A percentile compares a stretch with the other conserved stretches of the same genome.
phyloP scores from a whole-genome alignment of 192 early-diverging fungal species.

The Mortierella claussenii region DNA sequence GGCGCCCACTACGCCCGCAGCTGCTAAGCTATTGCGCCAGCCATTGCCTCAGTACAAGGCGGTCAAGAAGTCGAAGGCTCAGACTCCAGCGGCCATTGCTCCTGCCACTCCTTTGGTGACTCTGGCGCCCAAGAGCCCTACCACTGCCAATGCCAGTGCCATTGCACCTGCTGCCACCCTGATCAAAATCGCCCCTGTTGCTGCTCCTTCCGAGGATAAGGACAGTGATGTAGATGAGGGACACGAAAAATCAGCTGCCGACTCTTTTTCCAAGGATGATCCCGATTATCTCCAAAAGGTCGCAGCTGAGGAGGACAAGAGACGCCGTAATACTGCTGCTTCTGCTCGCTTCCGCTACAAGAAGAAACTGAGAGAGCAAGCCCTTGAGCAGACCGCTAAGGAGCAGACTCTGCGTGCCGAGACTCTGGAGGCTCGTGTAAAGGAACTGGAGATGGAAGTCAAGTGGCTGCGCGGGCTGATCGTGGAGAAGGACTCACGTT shows the following conservation, averaged over 20 bases:
- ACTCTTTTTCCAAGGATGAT: slow-evolving; percentile 44
- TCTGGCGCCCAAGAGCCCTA: slow-evolving; percentile 49
- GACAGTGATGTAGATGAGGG: slow-evolving; percentile 12
- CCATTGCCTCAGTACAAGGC: slow-evolving; percentile 53
- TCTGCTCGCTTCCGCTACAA: slow-evolving; percentile 95
- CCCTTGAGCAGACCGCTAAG: slow-evolving; percentile 82
- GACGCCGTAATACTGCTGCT: slow-evolving; percentile 94
- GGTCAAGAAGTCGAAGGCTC: slow-evolving; percentile 31
- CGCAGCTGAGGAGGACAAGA: slow-evolving; percentile 86
- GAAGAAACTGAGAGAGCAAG: slow-evolving; percentile 95
- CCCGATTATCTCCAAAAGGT: slow-evolving; percentile 43
- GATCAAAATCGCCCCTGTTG: not conserved
- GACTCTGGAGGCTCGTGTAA: slow-evolving; percentile 80
- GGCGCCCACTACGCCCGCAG: slow-evolving; percentile 59
- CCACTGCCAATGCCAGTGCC: slow-evolving; percentile 32
- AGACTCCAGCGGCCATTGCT: slow-evolving; percentile 15
- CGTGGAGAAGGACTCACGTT: slow-evolving; percentile 76
- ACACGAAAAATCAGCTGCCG: slow-evolving; percentile 15
- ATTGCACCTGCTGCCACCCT: slow-evolving; percentile 24
- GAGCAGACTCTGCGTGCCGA: slow-evolving; percentile 81
- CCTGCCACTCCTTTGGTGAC: slow-evolving; percentile 11
- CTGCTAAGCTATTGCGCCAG: slow-evolving; percentile 57
- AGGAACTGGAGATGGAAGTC: slow-evolving; percentile 91
- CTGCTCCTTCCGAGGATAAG: slow-evolving; percentile 1
- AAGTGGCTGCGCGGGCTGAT: slow-evolving; percentile 90